phyloP scores from a whole-genome alignment of 768 basidiomycete species.

The Butyriboletus loyo region DNA sequence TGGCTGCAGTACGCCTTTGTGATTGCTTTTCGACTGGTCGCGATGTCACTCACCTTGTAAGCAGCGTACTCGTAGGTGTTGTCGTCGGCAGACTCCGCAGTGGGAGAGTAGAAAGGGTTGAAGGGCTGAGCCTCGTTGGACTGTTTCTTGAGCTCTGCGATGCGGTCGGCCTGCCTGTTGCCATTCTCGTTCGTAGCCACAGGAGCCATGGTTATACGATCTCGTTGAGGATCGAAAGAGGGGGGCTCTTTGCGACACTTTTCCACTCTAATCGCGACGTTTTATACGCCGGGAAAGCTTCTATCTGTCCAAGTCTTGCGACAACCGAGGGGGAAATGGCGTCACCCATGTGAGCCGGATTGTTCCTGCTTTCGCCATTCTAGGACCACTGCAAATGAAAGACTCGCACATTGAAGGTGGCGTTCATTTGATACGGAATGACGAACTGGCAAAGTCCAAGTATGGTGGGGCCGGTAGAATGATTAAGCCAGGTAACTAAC shows the following conservation, averaged over 20 bases:
- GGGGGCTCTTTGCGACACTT: not conserved
- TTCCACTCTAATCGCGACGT: not conserved
- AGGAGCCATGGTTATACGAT: conserved; percentile 42
- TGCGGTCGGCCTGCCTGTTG: conserved; percentile 18
- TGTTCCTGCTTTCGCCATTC: conserved; percentile 13
- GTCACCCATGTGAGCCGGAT: conserved; percentile 21
- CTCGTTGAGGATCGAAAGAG: not conserved
- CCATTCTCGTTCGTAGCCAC: conserved; percentile 42
- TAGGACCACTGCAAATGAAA: not conserved
- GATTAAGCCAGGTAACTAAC: not conserved
- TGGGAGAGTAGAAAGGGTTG: conserved; percentile 71
- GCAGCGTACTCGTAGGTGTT: conserved; percentile 51
- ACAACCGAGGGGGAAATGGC: conserved; percentile 13
- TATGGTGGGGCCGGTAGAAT: not conserved
- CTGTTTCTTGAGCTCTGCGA: conserved; percentile 25
- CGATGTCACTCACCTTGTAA: conserved; percentile 47
- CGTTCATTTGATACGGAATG: not conserved
- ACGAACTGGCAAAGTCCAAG: not conserved
- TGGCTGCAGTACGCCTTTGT: conserved; percentile 42
- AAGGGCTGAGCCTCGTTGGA: conserved; percentile 29
- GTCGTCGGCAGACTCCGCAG: conserved; percentile 48
- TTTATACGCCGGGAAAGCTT: conserved; percentile 14
- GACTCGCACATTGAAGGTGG: not conserved
- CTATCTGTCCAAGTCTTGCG: conserved; percentile 5
- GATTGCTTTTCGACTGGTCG: not conserved